Percentiles rank a stretch among this genome's conserved stretches.
phyloP scores from a whole-genome alignment of 2,329 filamentous ascomycete genomes.

The Hansfordia pulvinata region DNA sequence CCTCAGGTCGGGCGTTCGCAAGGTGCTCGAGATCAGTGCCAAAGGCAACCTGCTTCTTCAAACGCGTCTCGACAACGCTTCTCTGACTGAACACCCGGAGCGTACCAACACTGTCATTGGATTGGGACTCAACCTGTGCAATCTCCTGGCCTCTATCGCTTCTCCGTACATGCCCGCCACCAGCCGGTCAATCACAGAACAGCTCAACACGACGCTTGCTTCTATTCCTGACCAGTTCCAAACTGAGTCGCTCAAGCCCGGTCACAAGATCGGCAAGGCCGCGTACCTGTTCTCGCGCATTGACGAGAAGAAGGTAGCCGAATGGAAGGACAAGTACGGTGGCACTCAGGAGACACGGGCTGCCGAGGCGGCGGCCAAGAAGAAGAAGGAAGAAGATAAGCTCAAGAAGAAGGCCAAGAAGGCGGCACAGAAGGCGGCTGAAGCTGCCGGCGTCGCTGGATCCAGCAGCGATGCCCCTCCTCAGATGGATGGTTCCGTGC shows the following conservation, averaged over 20 bases:
- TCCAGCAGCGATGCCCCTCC: slow-evolving; percentile 4
- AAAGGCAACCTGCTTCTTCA: slow-evolving; percentile 41
- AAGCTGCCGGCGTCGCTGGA: slow-evolving; percentile 2
- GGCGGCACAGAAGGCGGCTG: slow-evolving; percentile 8
- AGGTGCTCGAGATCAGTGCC: slow-evolving; percentile 53
- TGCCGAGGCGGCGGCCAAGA: slow-evolving; percentile 16
- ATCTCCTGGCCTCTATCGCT: slow-evolving; percentile 52
- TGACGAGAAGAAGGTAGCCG: slow-evolving; percentile 55
- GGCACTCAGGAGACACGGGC: slow-evolving; percentile 13
- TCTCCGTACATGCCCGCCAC: slow-evolving; percentile 58
- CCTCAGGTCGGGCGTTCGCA: slow-evolving; percentile 39
- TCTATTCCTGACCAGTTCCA: slow-evolving; percentile 44
- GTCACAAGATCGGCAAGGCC: slow-evolving; percentile 56
- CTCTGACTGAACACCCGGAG: slow-evolving; percentile 20
- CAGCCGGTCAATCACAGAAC: slow-evolving; percentile 45
- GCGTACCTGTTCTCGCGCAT: slow-evolving; percentile 59
- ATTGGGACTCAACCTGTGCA: slow-evolving; percentile 54
- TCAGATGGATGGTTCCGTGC: slow-evolving; percentile 12
- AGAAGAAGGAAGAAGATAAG: slow-evolving; percentile 16
- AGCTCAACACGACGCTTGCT: slow-evolving; percentile 40
- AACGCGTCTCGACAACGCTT: slow-evolving; percentile 24
- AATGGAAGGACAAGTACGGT: slow-evolving; percentile 56
- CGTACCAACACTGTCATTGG: slow-evolving; percentile 35
- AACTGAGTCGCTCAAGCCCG: slow-evolving; percentile 34
- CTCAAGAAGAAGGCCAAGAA: slow-evolving; percentile 16